Evolutionary conservation across 2,329 filamentous ascomycete genomes (phyloP), one percentile per base, ranked within the genome.

Genomic region (Neurospora sp.): DNA sequence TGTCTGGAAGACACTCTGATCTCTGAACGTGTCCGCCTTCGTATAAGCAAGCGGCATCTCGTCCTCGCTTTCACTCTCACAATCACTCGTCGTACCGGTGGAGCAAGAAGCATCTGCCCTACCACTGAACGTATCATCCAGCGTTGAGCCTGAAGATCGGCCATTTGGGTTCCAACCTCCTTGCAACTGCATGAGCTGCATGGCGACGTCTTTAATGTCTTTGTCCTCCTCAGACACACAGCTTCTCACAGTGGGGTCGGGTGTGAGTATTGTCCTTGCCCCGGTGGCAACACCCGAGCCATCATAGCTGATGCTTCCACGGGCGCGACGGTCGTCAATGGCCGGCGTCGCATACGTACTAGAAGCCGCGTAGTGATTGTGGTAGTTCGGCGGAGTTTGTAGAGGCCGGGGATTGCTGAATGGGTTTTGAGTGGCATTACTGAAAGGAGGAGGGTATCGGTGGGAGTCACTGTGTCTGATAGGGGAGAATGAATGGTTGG

Each of bases 401-500:
- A 97, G 83, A 33, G 91, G 88, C 68, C 91, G 90, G 70, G 90
- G 87, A 77, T 92, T 92, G 73, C 87, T 87, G 78, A 96, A 96
- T 6, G 91, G 91, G 76, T 93, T 92, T 76, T 96, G 92, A 67
- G 88, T 88, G 37, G 89, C 88, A 75, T 89, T 88, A 67, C 91
- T 87, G 78, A 92, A 96, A 4, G 93, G 91, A 83, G 97, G 78
- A 78, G 89, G 79, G 78, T 90, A 83, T 83, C 92, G 84, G 83
- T 91, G 80, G 82, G 92, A 83, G 81, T 92, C 87, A 81, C 91
- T 84, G 67, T 93, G 92, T 77, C 95, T 91, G 78, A 93, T 92
- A 71, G 95, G 95, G 37, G 95, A 98, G 68, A 97, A 91, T 23
- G 95, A 98, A n/a, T 94, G 95, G 76, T 95, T 93, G n/a, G 95